A percentile compares a stretch with the other conserved stretches of the same genome.
Conservation (phyloP, 225 moss, liverwort and hornwort genomes). For the Anthoceros angustus region DNA sequence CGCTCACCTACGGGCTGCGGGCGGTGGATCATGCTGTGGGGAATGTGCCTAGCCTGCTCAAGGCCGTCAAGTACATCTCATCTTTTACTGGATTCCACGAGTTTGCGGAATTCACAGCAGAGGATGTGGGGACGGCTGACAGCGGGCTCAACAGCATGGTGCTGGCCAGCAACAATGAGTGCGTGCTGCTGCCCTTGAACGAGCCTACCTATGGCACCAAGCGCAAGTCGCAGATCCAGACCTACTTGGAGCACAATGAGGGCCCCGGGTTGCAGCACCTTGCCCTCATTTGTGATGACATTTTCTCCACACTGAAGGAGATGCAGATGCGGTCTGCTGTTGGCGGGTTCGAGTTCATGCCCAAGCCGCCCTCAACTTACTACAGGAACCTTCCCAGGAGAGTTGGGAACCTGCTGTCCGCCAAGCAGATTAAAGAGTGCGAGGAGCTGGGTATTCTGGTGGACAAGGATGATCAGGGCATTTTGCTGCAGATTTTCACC, state of each 20-base stretch:
- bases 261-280: constrained; percentile 76
- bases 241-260: constrained; percentile 82
- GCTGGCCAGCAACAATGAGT: constrained; percentile 61
- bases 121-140: constrained; percentile 51
- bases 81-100: constrained; percentile 70
- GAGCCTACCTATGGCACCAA: constrained; percentile 60
- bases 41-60: constrained; percentile 44
- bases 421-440: constrained; percentile 59
- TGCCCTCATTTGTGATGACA: constrained; percentile 68
- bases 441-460: constrained; percentile 86
- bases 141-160: constrained; percentile 69
- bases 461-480: constrained; percentile 70
- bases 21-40: constrained; percentile 74
- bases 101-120: constrained; percentile 54
- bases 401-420: constrained; percentile 39
- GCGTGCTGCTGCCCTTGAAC: constrained; percentile 61
- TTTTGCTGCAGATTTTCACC: constrained; percentile 73
- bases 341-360: constrained; percentile 92
- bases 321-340: constrained; percentile 56
- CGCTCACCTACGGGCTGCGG: constrained; percentile 58
- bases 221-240: constrained; percentile 66
- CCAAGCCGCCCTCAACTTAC: constrained; percentile 61
- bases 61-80: constrained; percentile 35
- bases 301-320: constrained; percentile 73
- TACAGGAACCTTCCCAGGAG: constrained; percentile 49